Conservation (phyloP, 305 asterid species). For the Solanum aculeatissimum region DNA sequence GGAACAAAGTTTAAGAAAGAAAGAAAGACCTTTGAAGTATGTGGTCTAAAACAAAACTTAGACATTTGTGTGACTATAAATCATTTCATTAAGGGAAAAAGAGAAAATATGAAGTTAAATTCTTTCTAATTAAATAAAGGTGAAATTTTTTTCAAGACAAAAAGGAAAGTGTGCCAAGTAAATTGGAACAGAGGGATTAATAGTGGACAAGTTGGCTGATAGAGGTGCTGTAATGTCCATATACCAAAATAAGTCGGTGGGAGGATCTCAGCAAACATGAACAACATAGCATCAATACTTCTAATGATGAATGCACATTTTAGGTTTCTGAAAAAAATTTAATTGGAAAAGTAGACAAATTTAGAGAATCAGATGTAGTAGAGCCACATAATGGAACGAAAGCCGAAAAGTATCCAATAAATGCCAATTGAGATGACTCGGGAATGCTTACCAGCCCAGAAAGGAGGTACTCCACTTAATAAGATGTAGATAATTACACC, state of each 20-base stretch:
- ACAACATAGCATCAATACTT: background rate
- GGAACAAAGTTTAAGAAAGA: background rate
- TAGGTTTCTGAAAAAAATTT: background rate
- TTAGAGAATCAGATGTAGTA: background rate
- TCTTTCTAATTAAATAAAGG: background rate
- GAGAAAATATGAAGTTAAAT: background rate
- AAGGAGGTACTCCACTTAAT: constrained; percentile 74
- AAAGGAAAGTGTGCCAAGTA: background rate
- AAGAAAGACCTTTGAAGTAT: background rate
- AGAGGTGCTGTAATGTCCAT: background rate
- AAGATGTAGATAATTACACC: constrained; percentile 74
- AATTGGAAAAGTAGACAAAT: background rate
- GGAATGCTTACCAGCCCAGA: constrained; percentile 69
- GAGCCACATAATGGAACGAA: background rate
- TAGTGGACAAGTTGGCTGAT: background rate
- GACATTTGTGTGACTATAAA: background rate
- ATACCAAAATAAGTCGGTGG: background rate
- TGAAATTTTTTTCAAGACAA: background rate
- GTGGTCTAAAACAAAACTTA: background rate
- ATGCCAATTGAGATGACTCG: background rate
- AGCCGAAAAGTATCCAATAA: background rate
- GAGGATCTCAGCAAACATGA: background rate
- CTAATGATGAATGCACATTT: background rate
- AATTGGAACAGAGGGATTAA: background rate
- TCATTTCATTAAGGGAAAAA: background rate